These are phyloP conservation scores for Tylopilus intermedius DNA, from an alignment of 768 basidiomycete genomes.

Conservation along the genomic window DNA sequence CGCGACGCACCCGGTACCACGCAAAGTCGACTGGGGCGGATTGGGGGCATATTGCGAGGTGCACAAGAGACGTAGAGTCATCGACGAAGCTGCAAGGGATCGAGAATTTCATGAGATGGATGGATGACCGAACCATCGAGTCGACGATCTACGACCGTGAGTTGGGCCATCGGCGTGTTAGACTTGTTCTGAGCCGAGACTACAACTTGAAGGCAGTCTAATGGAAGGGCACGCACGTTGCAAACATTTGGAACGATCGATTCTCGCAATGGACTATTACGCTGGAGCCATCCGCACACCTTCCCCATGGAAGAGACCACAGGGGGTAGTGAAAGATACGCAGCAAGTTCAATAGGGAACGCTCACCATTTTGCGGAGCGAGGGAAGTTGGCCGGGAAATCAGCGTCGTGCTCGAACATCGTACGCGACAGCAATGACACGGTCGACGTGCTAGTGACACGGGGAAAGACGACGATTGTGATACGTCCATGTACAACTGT, in stretches of 20 bases:
- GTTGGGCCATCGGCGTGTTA: neutral
- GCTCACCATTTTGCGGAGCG: slow-evolving; percentile 52
- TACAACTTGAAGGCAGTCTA: neutral
- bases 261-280: slow-evolving; percentile 71
- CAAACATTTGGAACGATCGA: slow-evolving; percentile 52
- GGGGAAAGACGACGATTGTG: slow-evolving; percentile 16
- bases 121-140: neutral
- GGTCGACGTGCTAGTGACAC: slow-evolving; percentile 14
- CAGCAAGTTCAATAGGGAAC: neutral
- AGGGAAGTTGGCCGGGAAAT: slow-evolving; percentile 43
- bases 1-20: slow-evolving; percentile 78
- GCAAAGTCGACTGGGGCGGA: slow-evolving; percentile 68
- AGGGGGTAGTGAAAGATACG: neutral
- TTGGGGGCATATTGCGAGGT: slow-evolving; percentile 40
- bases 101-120: neutral
- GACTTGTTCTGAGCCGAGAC: neutral
- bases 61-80: slow-evolving; percentile 2
- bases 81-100: neutral
- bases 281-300: slow-evolving; percentile 72
- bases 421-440: slow-evolving; percentile 7
- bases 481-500: neutral
- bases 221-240: slow-evolving; percentile 33
- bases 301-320: slow-evolving; percentile 23
- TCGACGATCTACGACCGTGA: neutral
- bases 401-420: slow-evolving; percentile 20